Percentiles rank a stretch among this genome's conserved stretches.
These are phyloP conservation scores for Thielaviopsis punctulata DNA, from an alignment of 2,329 filamentous ascomycete species.

Conservation along the genomic window DNA sequence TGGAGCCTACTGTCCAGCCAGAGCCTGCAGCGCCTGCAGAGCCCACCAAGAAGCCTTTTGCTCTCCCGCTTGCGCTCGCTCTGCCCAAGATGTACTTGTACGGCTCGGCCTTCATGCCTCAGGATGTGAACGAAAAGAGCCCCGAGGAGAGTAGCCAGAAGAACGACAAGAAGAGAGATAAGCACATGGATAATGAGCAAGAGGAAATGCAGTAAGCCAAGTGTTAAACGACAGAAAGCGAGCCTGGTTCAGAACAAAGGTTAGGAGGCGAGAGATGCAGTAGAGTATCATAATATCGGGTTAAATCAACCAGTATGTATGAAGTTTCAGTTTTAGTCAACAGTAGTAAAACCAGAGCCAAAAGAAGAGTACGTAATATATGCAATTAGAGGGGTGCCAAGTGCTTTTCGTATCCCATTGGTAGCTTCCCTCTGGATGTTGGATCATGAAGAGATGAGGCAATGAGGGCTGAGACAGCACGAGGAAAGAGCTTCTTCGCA, in stretches of 20 bases:
- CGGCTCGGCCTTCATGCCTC: slow-evolving; percentile 8
- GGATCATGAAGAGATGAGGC: neutral
- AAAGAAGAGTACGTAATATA: neutral
- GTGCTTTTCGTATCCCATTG: neutral
- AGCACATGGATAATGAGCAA: neutral
- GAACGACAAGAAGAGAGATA: neutral
- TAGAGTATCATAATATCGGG: slow-evolving; percentile 1
- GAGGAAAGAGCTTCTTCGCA: neutral
- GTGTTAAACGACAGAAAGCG: too few species aligned
- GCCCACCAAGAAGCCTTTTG: slow-evolving; percentile 5
- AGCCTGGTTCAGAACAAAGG: neutral
- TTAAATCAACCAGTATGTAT: slow-evolving; percentile 1
- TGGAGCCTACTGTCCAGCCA: neutral
- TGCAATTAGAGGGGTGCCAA: neutral
- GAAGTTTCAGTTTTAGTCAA: neutral
- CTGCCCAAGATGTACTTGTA: slow-evolving; percentile 12
- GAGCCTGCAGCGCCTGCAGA: neutral
- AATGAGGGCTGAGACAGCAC: neutral
- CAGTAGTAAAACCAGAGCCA: neutral
- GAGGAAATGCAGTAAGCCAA: too few species aligned
- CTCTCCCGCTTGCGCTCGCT: slow-evolving; percentile 8
- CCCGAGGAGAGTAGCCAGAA: neutral
- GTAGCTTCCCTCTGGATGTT: neutral
- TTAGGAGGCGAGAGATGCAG: neutral
- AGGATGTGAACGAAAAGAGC: slow-evolving; percentile 5